Evolutionary conservation across 305 asterid genomes (phyloP).

Genomic region (Rubia occidens): DNA sequence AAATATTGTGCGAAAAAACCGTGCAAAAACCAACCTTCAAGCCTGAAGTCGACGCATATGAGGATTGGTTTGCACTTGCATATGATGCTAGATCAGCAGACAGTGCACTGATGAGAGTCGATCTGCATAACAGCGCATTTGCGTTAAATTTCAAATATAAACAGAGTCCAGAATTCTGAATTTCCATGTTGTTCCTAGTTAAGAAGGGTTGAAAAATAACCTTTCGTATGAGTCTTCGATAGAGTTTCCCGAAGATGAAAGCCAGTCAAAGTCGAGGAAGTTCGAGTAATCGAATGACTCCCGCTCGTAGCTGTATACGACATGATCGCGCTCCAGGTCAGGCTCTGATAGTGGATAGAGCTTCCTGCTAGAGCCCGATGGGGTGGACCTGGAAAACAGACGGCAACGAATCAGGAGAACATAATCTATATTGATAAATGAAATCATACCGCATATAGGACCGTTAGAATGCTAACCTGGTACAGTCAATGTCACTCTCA

Average conservation of each 20-base stretch:
- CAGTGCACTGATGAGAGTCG: constrained; percentile 42
- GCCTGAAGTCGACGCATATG: constrained; percentile 37
- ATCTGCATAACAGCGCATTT: constrained; percentile 36
- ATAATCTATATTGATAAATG: background rate
- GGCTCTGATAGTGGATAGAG: constrained; percentile 40
- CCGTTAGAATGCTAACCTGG: constrained; percentile 34
- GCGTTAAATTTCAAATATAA: background rate
- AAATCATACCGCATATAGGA: too few relatives aligned
- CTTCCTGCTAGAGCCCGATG: constrained; percentile 44
- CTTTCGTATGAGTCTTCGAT: constrained; percentile 70
- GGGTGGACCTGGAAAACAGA: constrained; percentile 42
- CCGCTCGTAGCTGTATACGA: constrained; percentile 34
- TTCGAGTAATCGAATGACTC: constrained; percentile 60
- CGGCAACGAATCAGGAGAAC: background rate
- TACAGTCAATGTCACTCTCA: constrained; percentile 39
- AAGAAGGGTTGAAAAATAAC: constrained; percentile 24
- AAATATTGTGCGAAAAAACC: background rate
- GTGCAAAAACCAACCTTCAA: constrained; percentile 40
- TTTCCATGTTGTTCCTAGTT: background rate
- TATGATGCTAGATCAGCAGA: constrained; percentile 36
- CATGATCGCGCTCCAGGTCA: constrained; percentile 39
- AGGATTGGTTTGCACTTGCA: constrained; percentile 24
- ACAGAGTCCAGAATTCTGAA: background rate
- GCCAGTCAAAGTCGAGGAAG: constrained; percentile 67
- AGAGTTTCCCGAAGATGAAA: constrained; percentile 83